These are phyloP conservation scores for Claviceps cyperi DNA, from an alignment of 2,329 filamentous ascomycete genomes.

Conservation along the genomic window DNA sequence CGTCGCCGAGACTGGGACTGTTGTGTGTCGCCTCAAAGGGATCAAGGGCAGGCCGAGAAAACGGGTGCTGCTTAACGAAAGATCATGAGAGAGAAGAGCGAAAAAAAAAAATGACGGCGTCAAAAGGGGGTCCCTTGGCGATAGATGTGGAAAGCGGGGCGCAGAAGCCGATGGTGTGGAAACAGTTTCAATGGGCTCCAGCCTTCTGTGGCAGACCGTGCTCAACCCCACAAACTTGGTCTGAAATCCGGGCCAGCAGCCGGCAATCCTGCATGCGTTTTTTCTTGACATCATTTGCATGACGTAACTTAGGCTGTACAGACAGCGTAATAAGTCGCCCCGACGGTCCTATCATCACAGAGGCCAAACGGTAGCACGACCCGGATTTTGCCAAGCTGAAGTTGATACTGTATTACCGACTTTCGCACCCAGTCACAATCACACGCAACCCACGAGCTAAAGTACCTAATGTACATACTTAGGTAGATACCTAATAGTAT, in stretches of 20 bases:
- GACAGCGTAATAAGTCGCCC: no score
- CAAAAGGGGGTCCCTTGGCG: conserved; percentile 1
- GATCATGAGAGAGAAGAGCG: not conserved
- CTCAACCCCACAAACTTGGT: no score
- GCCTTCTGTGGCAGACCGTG: no score
- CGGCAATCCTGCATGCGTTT: no score
- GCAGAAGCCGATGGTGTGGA: not conserved
- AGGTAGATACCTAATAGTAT: not conserved
- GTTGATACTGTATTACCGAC: not conserved
- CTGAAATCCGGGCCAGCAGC: no score
- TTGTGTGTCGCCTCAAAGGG: conserved; percentile 2
- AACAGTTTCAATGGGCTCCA: not conserved
- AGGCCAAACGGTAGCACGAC: no score
- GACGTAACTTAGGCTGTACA: no score
- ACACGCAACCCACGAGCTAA: not conserved
- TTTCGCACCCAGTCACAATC: not conserved
- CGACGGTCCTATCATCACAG: no score
- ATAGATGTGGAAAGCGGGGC: conserved; percentile 4
- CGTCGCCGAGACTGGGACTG: conserved; percentile 5
- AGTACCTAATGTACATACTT: not conserved
- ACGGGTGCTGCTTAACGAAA: conserved; percentile 3
- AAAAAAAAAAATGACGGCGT: not conserved
- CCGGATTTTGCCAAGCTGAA: no score
- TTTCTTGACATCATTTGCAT: no score
- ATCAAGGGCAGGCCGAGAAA: conserved; percentile 5